Conservation (phyloP, 345 rosid species). For the Eucalyptus pumila region DNA sequence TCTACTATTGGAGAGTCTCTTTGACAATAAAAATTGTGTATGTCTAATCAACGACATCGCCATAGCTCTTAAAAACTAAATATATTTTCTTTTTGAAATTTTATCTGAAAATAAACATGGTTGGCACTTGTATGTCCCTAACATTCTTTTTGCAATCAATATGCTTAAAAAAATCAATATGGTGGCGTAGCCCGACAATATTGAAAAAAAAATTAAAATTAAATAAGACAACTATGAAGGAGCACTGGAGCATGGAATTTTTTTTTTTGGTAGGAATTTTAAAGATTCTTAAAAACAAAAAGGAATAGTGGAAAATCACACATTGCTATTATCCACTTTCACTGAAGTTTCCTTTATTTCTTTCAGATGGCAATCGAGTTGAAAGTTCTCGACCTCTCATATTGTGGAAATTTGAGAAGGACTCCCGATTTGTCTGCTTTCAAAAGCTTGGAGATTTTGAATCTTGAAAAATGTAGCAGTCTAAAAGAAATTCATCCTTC, state of each 20-base stretch:
- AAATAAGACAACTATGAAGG: background rate
- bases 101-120: no score
- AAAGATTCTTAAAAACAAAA: no score
- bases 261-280: no score
- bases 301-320: background rate
- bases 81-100: background rate
- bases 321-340: no score
- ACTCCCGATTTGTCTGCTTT: background rate
- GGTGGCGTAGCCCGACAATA: no score
- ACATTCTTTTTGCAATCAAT: background rate
- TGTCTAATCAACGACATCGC: background rate
- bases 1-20: background rate
- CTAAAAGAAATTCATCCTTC: no score
- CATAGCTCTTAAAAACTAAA: background rate
- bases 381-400: no score
- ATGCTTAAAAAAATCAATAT: background rate
- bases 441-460: background rate
- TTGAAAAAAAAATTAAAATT: background rate
- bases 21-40: background rate
- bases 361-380: no score
- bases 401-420: rapidly evolving
- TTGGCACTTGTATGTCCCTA: no score
- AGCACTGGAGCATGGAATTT: background rate
- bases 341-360: no score
- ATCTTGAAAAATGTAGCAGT: rapidly evolving